phyloP scores from a whole-genome alignment of 495 filamentous ascomycete genomes.

The Elasticomyces elasticus region DNA sequence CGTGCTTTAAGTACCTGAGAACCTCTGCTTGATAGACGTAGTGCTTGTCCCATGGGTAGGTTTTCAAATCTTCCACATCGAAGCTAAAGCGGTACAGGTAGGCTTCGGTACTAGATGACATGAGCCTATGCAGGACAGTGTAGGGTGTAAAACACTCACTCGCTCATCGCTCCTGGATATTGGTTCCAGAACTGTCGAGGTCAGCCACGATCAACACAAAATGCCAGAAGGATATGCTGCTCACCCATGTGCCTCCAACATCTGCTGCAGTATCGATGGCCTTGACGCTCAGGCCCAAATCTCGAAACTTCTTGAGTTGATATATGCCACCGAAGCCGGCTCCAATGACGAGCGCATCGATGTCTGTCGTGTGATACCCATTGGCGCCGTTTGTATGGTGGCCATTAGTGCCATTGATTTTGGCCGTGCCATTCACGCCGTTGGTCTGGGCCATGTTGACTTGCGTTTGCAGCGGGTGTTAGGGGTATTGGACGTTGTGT shows the following conservation, averaged over 20 bases:
- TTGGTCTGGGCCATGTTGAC: background rate
- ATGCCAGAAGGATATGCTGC: too few species aligned
- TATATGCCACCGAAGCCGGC: conserved; percentile 20
- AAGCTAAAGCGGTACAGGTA: conserved; percentile 17
- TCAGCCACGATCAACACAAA: too few species aligned
- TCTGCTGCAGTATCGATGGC: conserved; percentile 5
- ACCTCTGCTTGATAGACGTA: conserved; percentile 6
- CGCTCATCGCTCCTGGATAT: conserved; percentile 1
- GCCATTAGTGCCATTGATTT: background rate
- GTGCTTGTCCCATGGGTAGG: conserved; percentile 8
- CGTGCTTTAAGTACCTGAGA: conserved; percentile 27
- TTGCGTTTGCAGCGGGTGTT: too few species aligned
- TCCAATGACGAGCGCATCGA: conserved; percentile 16
- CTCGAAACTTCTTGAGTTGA: conserved; percentile 1
- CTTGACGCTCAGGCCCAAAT: conserved; percentile 7
- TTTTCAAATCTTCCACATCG: conserved; percentile 14
- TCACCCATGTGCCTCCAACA: conserved; percentile 11
- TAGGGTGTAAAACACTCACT: background rate
- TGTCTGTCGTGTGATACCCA: background rate
- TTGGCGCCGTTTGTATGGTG: too few species aligned
- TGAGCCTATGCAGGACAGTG: background rate
- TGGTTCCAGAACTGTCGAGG: conserved; percentile 3
- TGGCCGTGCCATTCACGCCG: background rate
- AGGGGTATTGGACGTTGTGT: too few species aligned
- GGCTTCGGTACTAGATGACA: conserved; percentile 10